phyloP scores from a whole-genome alignment of 1,284 basidiomycete genomes.

The Dichomitus squalens region DNA sequence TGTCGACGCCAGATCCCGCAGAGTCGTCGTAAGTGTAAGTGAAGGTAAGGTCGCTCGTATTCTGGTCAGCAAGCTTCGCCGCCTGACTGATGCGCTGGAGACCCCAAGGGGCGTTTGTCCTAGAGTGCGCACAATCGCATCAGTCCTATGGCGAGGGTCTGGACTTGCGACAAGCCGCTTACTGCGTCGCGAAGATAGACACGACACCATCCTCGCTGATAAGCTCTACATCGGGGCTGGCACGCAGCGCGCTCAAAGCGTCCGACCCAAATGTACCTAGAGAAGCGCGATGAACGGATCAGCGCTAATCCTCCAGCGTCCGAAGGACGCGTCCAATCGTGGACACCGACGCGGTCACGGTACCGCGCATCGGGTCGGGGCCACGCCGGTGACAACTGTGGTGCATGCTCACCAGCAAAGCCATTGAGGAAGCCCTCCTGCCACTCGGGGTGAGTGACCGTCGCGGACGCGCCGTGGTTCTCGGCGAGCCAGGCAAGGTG shows the following conservation, averaged over 20 bases:
- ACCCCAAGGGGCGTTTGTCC: constrained; percentile 12
- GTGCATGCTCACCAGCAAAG: constrained; percentile 52
- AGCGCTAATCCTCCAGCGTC: background rate
- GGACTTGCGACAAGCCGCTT: background rate
- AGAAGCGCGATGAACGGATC: background rate
- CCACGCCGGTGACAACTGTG: background rate
- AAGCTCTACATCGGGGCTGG: constrained; percentile 6
- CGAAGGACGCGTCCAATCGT: background rate
- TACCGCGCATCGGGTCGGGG: background rate
- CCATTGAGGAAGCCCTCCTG: constrained; percentile 47
- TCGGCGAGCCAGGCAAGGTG: constrained; percentile 36
- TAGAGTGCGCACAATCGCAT: background rate
- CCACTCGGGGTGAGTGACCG: constrained; percentile 40
- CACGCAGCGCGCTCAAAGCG: constrained; percentile 6
- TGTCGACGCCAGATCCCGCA: constrained; percentile 15
- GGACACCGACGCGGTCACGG: background rate
- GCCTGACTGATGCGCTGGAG: constrained; percentile 11
- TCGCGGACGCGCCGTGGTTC: constrained; percentile 33
- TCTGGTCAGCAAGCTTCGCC: constrained; percentile 1
- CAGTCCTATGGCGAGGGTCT: background rate
- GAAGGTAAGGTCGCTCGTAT: constrained; percentile 3
- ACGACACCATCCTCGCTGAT: constrained; percentile 11
- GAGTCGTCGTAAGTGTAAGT: constrained; percentile 9
- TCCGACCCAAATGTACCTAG: constrained; percentile 10
- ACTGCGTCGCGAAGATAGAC: constrained; percentile 1